Base-by-base conservation (phyloP, 2,329 filamentous ascomycete species). In the Botrytis fragariae region DNA sequence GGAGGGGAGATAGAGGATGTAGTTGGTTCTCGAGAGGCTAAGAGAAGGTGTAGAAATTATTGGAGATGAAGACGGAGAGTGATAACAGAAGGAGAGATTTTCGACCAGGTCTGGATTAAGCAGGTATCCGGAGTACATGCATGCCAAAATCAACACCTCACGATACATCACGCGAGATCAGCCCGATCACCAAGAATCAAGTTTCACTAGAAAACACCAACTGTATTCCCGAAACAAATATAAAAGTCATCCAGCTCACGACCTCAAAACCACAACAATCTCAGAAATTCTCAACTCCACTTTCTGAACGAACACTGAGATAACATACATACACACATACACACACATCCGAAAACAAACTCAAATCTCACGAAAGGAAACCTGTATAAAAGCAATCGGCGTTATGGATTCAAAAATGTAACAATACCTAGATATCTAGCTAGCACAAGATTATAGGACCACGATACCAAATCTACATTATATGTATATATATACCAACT, bases 371-470 rank as follows among this genome's bases (percentile, higher is more conserved):
- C 14, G 18, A 29, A 4, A 29, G 0, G 7, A 57, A 29, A 29
- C 4, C 6, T 18, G 0, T 29, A n/a, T 32, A 6, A 59, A 35
- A 59, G 3, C 8, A 1, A 0, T 18, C n/a, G 6, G n/a, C 14
- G 14, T 59, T 12, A 35, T 10, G 9, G 4, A 14, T 35, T 60
- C 18, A 35, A 35, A 29, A 35, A 60, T 60, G 57, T 60, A 60
- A 12, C 0, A 35, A 60, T 12, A 60, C 44, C 44, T 48, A 22
- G 20, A 22, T 22, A 48, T 16, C 20, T 10, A 45, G 14, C 20
- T 22, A 22, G 8, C 37, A 14, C 29, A 42, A 22, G 61, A n/a
- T n/a, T 29, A 12, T 9, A 42, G 16, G 35, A 62, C n/a, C 7
- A n/a, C 25, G 35, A 63, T n/a, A 35, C 6, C 37, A 29, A 22